phyloP scores from a whole-genome alignment of 2,329 filamentous ascomycete genomes.

The Aspergillus puulaauensis region DNA sequence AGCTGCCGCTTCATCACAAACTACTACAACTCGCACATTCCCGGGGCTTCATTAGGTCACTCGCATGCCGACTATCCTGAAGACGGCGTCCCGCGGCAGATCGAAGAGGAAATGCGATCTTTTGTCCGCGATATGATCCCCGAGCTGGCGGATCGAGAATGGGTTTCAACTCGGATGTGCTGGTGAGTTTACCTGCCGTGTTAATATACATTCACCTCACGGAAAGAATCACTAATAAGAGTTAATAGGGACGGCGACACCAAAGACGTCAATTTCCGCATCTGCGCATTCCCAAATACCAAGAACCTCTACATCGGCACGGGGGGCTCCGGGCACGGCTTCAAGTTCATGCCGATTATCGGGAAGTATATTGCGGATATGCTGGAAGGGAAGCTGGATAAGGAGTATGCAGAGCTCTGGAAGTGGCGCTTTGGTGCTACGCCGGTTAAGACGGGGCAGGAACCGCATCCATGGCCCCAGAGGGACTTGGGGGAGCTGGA shows the following conservation, averaged over 20 bases:
- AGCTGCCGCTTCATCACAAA: slow-evolving; percentile 7
- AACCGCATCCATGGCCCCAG: background rate
- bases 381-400: background rate
- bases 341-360: background rate
- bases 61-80: background rate
- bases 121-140: background rate
- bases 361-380: background rate
- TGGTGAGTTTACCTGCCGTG: background rate
- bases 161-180: background rate
- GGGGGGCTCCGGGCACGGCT: background rate
- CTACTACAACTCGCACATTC: background rate
- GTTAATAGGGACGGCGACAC: background rate
- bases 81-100: background rate
- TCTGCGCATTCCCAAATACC: background rate
- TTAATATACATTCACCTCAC: no score
- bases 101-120: background rate
- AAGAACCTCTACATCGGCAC: background rate
- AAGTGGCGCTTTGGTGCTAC: background rate
- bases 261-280: background rate
- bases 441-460: background rate
- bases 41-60: background rate
- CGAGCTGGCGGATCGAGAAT: background rate
- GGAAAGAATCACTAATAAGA: no score
- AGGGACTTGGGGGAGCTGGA: background rate
- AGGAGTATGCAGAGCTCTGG: background rate